Conservation (phyloP, 2,329 filamentous ascomycete species). For the Penicillium aurantiogriseum region DNA sequence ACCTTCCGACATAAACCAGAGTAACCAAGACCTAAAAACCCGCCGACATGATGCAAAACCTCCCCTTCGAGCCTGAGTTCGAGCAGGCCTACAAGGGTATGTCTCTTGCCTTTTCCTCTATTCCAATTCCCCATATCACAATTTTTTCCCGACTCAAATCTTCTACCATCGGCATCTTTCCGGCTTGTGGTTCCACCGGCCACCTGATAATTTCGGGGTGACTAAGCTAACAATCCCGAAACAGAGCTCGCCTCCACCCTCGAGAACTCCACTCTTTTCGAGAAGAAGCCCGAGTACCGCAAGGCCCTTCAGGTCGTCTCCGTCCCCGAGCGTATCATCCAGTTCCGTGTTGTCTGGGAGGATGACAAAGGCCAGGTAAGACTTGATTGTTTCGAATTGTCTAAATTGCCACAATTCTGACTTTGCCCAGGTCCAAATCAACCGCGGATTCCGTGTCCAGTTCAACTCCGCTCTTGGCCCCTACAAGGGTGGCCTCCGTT, state of each 20-base stretch:
- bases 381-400: background rate
- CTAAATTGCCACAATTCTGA: background rate
- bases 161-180: constrained; percentile 18
- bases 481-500: constrained; percentile 95
- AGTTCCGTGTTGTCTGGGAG: constrained; percentile 98
- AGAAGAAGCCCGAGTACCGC: constrained; percentile 91
- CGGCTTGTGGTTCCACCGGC: constrained; percentile 15
- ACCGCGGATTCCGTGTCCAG: constrained; percentile 93
- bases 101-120: constrained; percentile 25
- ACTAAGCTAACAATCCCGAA: constrained; percentile 15
- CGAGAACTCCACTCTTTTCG: constrained; percentile 88
- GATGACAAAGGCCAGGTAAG: constrained; percentile 71
- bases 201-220: constrained; percentile 3
- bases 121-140: background rate
- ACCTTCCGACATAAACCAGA: background rate
- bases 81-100: constrained; percentile 96
- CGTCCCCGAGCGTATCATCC: constrained; percentile 90
- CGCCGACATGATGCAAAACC: constrained; percentile 68
- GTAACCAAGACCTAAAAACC: constrained; percentile 9
- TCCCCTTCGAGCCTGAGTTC: constrained; percentile 90
- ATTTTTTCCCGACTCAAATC: background rate
- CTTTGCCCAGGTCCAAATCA: constrained; percentile 70
- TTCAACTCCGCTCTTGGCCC: constrained; percentile 97
- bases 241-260: constrained; percentile 91
- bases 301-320: constrained; percentile 84